phyloP scores from a whole-genome alignment of 78 protist genomes.

The Monosiga brevicollis region DNA sequence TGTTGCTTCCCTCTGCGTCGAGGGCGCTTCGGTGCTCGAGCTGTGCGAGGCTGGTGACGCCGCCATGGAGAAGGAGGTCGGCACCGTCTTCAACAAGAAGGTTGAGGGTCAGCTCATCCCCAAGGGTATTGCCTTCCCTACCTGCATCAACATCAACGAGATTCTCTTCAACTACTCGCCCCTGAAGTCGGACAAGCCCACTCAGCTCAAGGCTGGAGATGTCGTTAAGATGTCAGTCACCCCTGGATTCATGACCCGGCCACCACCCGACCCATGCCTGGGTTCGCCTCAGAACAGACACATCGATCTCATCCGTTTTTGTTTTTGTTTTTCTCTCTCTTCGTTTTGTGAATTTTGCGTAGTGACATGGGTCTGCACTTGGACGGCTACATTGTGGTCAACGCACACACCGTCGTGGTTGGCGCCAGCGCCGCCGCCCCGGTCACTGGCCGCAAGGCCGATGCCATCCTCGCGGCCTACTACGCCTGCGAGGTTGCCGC shows the following conservation, averaged over 20 bases:
- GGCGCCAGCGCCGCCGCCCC: slow-evolving; percentile 29
- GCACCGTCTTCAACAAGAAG: background rate
- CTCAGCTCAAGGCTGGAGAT: slow-evolving; percentile 72
- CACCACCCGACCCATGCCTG: too few species aligned
- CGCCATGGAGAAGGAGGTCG: background rate
- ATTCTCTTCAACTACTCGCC: background rate
- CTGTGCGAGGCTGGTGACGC: background rate
- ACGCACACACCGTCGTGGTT: slow-evolving; percentile 77
- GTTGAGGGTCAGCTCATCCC: background rate
- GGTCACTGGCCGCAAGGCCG: slow-evolving; percentile 62
- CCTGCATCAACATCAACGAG: background rate
- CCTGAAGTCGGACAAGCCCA: slow-evolving; percentile 6
- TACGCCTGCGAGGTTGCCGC: slow-evolving; percentile 73
- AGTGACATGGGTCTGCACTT: slow-evolving; percentile 91
- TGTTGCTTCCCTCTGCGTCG: background rate
- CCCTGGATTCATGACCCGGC: too few species aligned
- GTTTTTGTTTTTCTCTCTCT: background rate
- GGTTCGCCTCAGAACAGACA: too few species aligned
- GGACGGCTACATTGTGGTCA: slow-evolving; percentile 82
- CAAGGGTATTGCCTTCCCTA: slow-evolving; percentile 11
- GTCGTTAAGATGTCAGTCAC: slow-evolving; percentile 75
- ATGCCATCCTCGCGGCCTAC: slow-evolving; percentile 86
- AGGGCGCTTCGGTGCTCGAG: background rate
- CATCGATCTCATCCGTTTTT: background rate
- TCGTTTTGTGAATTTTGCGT: too few species aligned